Evolutionary conservation across 2,329 filamentous ascomycete genomes (phyloP).

Genomic region (Xylariales sp.): DNA sequence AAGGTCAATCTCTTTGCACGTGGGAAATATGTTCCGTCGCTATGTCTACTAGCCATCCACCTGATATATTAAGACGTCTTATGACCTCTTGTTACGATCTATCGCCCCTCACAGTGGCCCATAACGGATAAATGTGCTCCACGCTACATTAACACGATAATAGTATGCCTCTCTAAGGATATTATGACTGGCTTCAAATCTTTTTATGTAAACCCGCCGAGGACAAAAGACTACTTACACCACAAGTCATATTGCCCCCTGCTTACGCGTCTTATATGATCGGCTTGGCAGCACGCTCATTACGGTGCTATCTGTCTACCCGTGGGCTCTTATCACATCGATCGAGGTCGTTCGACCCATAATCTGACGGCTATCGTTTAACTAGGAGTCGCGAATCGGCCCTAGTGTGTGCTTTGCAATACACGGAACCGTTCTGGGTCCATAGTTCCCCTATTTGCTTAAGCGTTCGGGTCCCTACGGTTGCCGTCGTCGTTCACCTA

Average conservation of each 20-base stretch:
- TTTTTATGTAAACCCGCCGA: neutral
- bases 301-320: neutral
- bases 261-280: neutral
- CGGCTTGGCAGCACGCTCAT: constrained; percentile 3
- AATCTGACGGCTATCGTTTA: too few species aligned
- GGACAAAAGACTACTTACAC: constrained; percentile 1
- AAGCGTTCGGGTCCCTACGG: neutral
- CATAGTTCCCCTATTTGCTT: neutral
- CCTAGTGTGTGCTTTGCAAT: neutral
- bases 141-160: neutral
- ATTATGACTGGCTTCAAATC: constrained; percentile 6
- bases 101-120: too few species aligned
- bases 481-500: neutral
- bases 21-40: neutral
- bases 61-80: too few species aligned
- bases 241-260: neutral
- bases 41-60: neutral
- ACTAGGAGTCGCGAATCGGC: too few species aligned
- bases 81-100: neutral
- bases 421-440: too few species aligned
- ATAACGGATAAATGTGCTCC: neutral
- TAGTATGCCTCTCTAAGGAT: constrained; percentile 4
- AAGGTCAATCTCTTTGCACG: neutral
- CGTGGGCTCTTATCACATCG: neutral
- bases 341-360: neutral